Conservation (phyloP, 2,329 filamentous ascomycete species). For the Cytospora leucostoma region DNA sequence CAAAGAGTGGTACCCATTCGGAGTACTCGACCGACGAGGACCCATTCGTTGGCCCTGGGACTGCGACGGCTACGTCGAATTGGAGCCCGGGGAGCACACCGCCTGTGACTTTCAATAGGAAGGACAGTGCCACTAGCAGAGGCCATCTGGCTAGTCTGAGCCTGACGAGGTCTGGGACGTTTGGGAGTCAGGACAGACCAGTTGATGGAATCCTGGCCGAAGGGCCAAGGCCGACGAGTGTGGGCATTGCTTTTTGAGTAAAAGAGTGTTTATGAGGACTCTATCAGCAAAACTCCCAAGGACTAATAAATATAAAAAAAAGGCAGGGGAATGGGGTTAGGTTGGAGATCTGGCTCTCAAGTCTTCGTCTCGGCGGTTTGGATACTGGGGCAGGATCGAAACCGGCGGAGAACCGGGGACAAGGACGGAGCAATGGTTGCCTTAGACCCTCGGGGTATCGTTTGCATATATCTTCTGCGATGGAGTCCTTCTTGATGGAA, state of each 20-base stretch:
- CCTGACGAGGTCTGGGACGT: slow-evolving; percentile 20
- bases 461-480: slow-evolving; percentile 5
- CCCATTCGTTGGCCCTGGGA: slow-evolving; percentile 19
- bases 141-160: slow-evolving; percentile 17
- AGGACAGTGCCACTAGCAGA: slow-evolving; percentile 44
- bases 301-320: background rate
- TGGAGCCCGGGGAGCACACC: slow-evolving; percentile 52
- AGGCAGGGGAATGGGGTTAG: slow-evolving; percentile 16
- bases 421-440: slow-evolving; percentile 11
- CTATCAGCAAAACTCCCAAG: background rate
- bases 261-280: background rate
- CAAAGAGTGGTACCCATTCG: slow-evolving; percentile 42
- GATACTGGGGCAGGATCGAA: background rate
- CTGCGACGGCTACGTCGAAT: slow-evolving; percentile 37
- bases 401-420: background rate
- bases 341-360: slow-evolving; percentile 1
- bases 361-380: slow-evolving; percentile 8
- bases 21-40: slow-evolving; percentile 52
- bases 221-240: slow-evolving; percentile 42
- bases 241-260: slow-evolving; percentile 49
- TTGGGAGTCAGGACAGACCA: slow-evolving; percentile 23
- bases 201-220: slow-evolving; percentile 20
- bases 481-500: slow-evolving; percentile 18
- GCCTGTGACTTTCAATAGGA: slow-evolving; percentile 35
- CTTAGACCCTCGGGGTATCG: slow-evolving; percentile 2